phyloP scores from a whole-genome alignment of 192 early-diverging fungal genomes.

The Backusella australiensis region DNA sequence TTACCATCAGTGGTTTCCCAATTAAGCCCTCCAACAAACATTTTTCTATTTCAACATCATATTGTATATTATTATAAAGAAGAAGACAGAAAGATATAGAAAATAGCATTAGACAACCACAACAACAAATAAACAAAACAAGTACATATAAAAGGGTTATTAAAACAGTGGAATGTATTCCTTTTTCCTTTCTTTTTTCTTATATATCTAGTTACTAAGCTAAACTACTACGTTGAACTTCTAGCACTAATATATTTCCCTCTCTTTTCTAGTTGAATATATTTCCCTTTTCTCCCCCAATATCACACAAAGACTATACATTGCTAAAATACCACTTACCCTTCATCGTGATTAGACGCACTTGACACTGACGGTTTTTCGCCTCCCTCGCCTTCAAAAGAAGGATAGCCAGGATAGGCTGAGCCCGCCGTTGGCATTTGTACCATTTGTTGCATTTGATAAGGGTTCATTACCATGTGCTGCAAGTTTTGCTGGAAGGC shows the following conservation, averaged over 20 bases:
- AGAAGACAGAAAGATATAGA: conserved; percentile 11
- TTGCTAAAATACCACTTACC: conserved; percentile 16
- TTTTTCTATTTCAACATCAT: conserved; percentile 55
- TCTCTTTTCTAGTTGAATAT: neutral
- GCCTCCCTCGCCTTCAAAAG: neutral
- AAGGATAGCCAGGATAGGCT: neutral
- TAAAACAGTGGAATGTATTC: neutral
- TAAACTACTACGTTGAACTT: neutral
- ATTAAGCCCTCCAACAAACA: conserved; percentile 79
- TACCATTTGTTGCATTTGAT: conserved; percentile 27
- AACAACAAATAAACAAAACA: conserved; percentile 22
- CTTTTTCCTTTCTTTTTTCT: neutral
- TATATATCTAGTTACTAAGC: neutral
- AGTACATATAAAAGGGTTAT: neutral
- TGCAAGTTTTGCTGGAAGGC: neutral
- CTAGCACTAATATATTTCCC: neutral
- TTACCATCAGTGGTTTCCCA: conserved; percentile 87
- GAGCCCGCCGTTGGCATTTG: conserved; percentile 8
- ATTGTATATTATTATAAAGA: neutral
- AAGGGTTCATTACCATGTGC: conserved; percentile 7
- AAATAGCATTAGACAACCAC: neutral
- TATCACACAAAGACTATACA: neutral
- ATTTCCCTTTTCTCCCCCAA: neutral
- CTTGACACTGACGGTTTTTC: conserved; percentile 16
- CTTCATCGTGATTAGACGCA: conserved; percentile 33